Evolutionary conservation across 345 rosid genomes (phyloP), one percentile per base, ranked within the genome.

Genomic region (Fremontodendron californicum): DNA sequence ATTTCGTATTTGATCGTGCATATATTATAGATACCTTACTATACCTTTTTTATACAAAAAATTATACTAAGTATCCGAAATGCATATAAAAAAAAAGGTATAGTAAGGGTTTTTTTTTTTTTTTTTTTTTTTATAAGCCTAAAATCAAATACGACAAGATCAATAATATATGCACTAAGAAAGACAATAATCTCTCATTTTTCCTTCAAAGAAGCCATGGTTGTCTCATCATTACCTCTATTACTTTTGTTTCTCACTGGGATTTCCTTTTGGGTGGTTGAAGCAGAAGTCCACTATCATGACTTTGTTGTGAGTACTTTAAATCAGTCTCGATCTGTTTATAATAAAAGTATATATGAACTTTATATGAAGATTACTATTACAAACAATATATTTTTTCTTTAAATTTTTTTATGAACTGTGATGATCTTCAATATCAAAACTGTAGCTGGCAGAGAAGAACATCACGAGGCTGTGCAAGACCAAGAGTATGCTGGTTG

Each of bases 401-500:
- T 49, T 16, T 49, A n/a, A n/a, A 16, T 49, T 5, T 1, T 51
- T 16, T 13, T 46, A 13, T 23, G 15, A 2, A 3, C 33, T 39
- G 71, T 43, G 52, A 45, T 68, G 37, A 25, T 68, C 35, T 45
- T 45, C 12, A 40, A 8, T 45, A 23, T 67, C n/a, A 45, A 45
- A 12, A 68, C 35, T 45, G 52, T 54, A 84, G 86, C 42, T 84
- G 73, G 79, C 71, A 23, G 82, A 84, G 62, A 78, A 64, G 4
- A 75, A 78, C 31, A 77, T 74, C 76, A 78, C 80, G 0, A 78
- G 76, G 76, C 40, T 84, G 29, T 81, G 86, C 51, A 9, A 10
- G 25, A 71, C 74, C 18, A 76, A 48, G 69, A 79, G 75, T 40
- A 75, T 82, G 72, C 23, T 82, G 70, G 78, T 74, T n/a, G 85